Evolutionary conservation across 805 yeast genomes (phyloP).

Genomic region (Candida qinlingensis): DNA sequence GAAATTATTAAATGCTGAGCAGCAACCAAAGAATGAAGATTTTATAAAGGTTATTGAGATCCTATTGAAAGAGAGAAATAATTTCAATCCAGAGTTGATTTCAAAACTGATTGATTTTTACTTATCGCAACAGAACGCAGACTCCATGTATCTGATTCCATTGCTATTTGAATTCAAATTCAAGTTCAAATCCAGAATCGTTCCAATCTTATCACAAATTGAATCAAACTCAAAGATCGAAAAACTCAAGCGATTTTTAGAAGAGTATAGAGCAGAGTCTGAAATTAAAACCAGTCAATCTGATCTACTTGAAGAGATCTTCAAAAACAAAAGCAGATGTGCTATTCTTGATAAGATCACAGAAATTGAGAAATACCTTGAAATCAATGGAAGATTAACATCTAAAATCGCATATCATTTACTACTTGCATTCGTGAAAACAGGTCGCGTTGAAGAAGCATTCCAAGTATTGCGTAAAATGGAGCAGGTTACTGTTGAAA

Average conservation of each 20-base stretch:
- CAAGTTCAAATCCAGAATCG: constrained; percentile 20
- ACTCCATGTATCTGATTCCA: constrained; percentile 13
- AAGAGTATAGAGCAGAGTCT: constrained; percentile 6
- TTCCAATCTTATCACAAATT: constrained; percentile 13
- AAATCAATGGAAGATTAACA: not conserved
- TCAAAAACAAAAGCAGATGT: constrained; percentile 4
- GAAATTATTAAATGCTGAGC: constrained; percentile 25
- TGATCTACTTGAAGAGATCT: constrained; percentile 14
- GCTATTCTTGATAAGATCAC: constrained; percentile 4
- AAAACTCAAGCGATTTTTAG: not conserved
- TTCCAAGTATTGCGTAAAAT: constrained; percentile 27
- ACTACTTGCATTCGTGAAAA: not conserved
- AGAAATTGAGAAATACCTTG: not conserved
- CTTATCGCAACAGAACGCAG: constrained; percentile 16
- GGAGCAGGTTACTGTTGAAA: constrained; percentile 22
- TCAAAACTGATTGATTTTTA: constrained; percentile 23
- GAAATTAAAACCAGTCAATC: constrained; percentile 16
- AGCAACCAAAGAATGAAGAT: constrained; percentile 24
- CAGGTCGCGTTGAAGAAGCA: constrained; percentile 22
- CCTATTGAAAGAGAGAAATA: constrained; percentile 13
- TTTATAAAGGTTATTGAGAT: constrained; percentile 23
- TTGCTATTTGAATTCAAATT: constrained; percentile 23
- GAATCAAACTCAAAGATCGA: constrained; percentile 12
- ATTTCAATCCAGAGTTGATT: not conserved
- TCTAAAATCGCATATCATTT: not conserved